Base-by-base conservation (phyloP, 1,284 basidiomycete genomes). In the Boletus mariae region DNA sequence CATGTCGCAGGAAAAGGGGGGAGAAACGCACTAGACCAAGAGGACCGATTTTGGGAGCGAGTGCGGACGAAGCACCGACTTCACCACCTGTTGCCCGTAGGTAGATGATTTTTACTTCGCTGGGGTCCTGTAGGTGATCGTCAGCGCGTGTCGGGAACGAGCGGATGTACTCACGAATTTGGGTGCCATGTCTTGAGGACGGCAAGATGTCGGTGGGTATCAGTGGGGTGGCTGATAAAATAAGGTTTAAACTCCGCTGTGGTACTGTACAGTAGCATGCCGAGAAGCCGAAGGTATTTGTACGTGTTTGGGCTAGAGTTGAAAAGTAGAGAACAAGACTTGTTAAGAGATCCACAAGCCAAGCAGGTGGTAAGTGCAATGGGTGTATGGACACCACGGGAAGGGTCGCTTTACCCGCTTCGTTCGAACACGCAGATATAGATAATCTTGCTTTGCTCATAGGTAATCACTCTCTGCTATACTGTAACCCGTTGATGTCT, bases 11-110 rank as follows among this genome's bases (percentile, higher is more conserved):
- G 17, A 17, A 15, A n/a, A 35, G 3, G 23, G 25, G 2, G 34
- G 34, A 3, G n/a, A 23, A 80, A 53, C 93, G 73, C 74, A 98
- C 96, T 70, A 99, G 81, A 94, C 96, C 96, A 68, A 99, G 88
- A 79, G 97, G 97, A 86, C 97, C 97, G 74, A 99, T 98, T 87
- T 99, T 99, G 64, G 97, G 97, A 58, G 97, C 97, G 65, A 99
- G 84, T 58, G 97, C 95, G 59, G 96, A 96, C 9, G 97, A 98
- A 62, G 97, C 94, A 84, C 95, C 97, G 71, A 99, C 94, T 82
- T 99, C 97, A 87, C 97, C 97, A 81, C 97, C 97, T 59, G 93
- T 96, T 59, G 95, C 95, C 70, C 97, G 89, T 75, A 99, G 91
- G 86, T 97, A 95, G 85, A 99, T 99, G 81, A 98, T 94, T 79